These are phyloP conservation scores for Zygosaccharomyces lentus DNA, from an alignment of 805 yeast species.

Conservation along the genomic window DNA sequence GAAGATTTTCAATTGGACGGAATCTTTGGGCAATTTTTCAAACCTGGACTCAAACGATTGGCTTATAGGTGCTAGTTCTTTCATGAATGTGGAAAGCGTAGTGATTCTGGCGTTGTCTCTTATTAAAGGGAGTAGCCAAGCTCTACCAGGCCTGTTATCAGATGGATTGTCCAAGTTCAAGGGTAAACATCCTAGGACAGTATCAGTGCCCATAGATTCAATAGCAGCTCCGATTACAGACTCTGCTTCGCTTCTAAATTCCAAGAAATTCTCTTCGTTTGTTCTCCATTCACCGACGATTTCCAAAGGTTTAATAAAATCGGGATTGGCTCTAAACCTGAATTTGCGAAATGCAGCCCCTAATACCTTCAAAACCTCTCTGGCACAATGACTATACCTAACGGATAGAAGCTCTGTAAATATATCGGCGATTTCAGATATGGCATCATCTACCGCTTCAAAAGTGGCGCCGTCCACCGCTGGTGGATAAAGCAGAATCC, in stretches of 20 bases:
- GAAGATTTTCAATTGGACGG: slow-evolving; percentile 72
- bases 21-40: slow-evolving; percentile 43
- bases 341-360: slow-evolving; percentile 59
- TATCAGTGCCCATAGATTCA: slow-evolving; percentile 80
- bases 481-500: slow-evolving; percentile 56
- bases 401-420: slow-evolving; percentile 62
- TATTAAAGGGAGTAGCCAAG: slow-evolving; percentile 88
- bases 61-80: slow-evolving; percentile 62
- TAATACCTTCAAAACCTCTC: slow-evolving; percentile 66
- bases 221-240: slow-evolving; percentile 75
- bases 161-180: slow-evolving; percentile 62
- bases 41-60: slow-evolving; percentile 50
- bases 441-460: slow-evolving; percentile 52
- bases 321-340: slow-evolving; percentile 64
- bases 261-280: slow-evolving; percentile 52
- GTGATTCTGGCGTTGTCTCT: slow-evolving; percentile 82
- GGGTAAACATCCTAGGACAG: slow-evolving; percentile 69
- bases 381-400: slow-evolving; percentile 70
- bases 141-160: slow-evolving; percentile 68
- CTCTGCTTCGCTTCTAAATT: slow-evolving; percentile 75
- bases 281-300: slow-evolving; percentile 85
- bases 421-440: slow-evolving; percentile 49
- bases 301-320: slow-evolving; percentile 59
- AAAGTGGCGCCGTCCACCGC: slow-evolving; percentile 46
- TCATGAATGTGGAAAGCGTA: slow-evolving; percentile 56